Evolutionary conservation across 768 basidiomycete genomes (phyloP), one percentile per base, ranked within the genome.

Genomic region (Rhizopogon rudus): DNA sequence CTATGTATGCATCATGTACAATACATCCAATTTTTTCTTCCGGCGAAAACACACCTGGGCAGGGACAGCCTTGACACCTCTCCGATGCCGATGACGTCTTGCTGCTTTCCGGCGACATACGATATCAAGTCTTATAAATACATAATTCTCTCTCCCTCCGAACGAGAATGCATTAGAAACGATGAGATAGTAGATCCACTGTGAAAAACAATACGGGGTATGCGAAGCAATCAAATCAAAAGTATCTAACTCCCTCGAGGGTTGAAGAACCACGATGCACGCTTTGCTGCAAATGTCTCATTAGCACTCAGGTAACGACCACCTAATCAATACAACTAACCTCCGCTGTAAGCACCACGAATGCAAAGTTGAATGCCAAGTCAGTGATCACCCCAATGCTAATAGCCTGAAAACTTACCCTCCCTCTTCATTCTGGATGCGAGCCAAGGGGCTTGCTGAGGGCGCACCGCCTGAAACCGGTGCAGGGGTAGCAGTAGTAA

Each of bases 251-350:
- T 65, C 81, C 74, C 87, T 69, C 88, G 85, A 61, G 88, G 85
- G 70, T 87, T 88, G 79, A 93, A 93, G 74, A 93, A 93, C 91
- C 91, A 93, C 55, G 91, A 93, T 51, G 91, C 89, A 58, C 91
- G 89, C 76, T 93, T 93, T 61, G 88, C 90, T 91, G 72, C 40
- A 63, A 66, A 57, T 46, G 37, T 73, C 67, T 73, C 73, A 65
- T 67, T 54, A 67, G 46, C 48, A 56, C 60, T 51, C 53, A 60
- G 63, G 43, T 51, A 55, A 56, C 44, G 62, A 55, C 42, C 53
- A 52, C 35, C 14, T 49, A 16, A 49, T 49, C 17, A 22, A 22
- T 16, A 41, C 48, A 60, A 70, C 69, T 60, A 69, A 70, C 69
- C 68, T 61, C 70, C 64, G 64, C 67, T 71, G 58, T 67, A 61